Conservation (phyloP, 768 basidiomycete species). For the Tephrocybe sp. region DNA sequence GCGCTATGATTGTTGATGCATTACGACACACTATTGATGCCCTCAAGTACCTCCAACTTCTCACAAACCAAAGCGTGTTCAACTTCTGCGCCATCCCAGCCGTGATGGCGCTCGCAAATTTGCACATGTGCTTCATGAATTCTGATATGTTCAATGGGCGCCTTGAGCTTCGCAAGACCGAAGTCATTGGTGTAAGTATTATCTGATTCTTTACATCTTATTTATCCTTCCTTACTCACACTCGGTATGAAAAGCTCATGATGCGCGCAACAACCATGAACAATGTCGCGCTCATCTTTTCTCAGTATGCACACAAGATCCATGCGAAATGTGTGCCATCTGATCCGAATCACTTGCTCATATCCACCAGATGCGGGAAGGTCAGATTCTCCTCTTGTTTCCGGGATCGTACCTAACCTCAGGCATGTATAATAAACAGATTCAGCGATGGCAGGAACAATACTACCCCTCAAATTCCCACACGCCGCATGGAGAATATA, state of each 20-base stretch:
- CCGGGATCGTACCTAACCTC: slow-evolving; percentile 5
- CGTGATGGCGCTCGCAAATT: slow-evolving; percentile 92
- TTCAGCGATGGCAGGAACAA: slow-evolving; percentile 91
- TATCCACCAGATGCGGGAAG: slow-evolving; percentile 82
- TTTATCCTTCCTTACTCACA: background rate
- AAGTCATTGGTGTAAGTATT: slow-evolving; percentile 78
- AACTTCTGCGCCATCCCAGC: slow-evolving; percentile 94
- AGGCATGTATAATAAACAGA: slow-evolving; percentile 38
- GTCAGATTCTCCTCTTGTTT: slow-evolving; percentile 48
- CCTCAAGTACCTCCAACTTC: slow-evolving; percentile 81
- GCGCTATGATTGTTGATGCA: slow-evolving; percentile 88
- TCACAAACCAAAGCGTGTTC: slow-evolving; percentile 90
- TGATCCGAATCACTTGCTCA: slow-evolving; percentile 82
- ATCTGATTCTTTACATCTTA: background rate
- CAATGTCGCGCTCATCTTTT: slow-evolving; percentile 87
- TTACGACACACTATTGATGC: slow-evolving; percentile 79
- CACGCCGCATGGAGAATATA: background rate
- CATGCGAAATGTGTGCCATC: slow-evolving; percentile 73
- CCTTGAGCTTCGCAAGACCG: slow-evolving; percentile 92
- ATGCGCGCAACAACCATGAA: slow-evolving; percentile 88
- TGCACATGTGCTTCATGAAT: slow-evolving; percentile 92
- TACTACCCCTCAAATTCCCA: slow-evolving; percentile 69
- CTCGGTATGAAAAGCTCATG: slow-evolving; percentile 60
- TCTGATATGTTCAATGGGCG: slow-evolving; percentile 77
- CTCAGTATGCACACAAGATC: slow-evolving; percentile 73